Conservation (phyloP, 164 flowering plant species). For the Piper betle region DNA sequence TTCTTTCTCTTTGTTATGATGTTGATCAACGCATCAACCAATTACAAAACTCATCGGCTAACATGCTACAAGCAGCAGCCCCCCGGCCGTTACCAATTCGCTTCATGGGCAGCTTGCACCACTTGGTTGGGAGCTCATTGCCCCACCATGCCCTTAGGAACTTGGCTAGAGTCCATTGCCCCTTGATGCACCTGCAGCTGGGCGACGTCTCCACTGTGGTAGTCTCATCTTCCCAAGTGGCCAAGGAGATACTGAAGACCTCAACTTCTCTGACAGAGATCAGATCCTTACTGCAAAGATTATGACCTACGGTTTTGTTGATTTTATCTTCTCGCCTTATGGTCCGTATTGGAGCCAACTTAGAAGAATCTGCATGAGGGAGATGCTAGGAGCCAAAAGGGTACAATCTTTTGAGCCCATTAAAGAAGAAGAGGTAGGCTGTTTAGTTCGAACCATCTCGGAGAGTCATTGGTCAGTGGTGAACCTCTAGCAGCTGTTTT, state of each 20-base stretch:
- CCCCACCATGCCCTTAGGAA: not conserved
- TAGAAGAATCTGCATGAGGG: not conserved
- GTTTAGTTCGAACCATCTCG: not conserved
- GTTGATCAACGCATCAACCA: too few relatives aligned
- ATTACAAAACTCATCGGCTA: too few relatives aligned
- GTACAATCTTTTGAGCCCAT: not conserved
- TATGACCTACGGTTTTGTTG: not conserved
- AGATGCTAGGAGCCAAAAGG: not conserved
- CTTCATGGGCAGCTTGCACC: slow-evolving; percentile 1
- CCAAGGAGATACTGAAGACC: not conserved
- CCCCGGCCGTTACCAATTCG: too few relatives aligned
- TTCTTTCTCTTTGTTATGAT: too few relatives aligned
- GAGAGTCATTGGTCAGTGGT: not conserved
- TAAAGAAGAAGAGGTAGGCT: not conserved
- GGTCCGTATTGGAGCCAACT: not conserved
- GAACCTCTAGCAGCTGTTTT: not conserved
- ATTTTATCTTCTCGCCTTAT: not conserved
- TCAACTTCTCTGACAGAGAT: not conserved
- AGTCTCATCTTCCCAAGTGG: not conserved
- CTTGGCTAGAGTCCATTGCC: not conserved
- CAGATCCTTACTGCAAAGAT: not conserved
- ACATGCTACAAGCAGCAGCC: not conserved
- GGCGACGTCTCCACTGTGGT: not conserved
- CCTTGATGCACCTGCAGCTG: not conserved
- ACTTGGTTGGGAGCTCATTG: not conserved